Base-by-base conservation (phyloP, 306 rosid species). In the Quercus aquifolioides region DNA sequence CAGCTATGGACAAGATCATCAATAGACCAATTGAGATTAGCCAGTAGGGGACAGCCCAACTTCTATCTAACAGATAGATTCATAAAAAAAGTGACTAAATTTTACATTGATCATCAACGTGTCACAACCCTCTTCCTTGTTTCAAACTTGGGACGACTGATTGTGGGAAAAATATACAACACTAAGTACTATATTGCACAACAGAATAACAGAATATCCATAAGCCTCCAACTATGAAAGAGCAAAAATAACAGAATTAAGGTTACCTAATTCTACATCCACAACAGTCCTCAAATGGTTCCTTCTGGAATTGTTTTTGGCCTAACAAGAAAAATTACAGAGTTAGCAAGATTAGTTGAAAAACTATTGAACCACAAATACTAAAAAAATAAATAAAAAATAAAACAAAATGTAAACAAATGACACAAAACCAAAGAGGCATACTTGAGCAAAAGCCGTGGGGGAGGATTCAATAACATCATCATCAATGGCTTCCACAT, bases 401-500 rank as follows among this genome's bases (percentile, higher is more conserved):
- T 8, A 38, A 38, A 8, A 5, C 71, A 69, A 73, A 74, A 78
- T 52, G 73, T 56, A 73, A 21, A 71, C 58, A 17, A 8, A 41
- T 3, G 10, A 5, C 5, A 52, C 4, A 58, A 26, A 71, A 30
- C 12, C 64, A 6, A 25, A 57, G 67, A 74, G 57, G 76, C 72
- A 72, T 85, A 90, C 99, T 86, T 93, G 93, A 12, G 92, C 92
- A 88, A 95, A 89, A 76, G 98, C 99, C 79, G 86, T 88, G 2
- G 96, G 93, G 19, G 89, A 81, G 57, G 97, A 90, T 87, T 87
- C 95, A 76, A 91, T 54, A 76, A 91, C 93, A 88, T 94, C 99
- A 52, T 92, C 99, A 64, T 95, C 99, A 76, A 89, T 82, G 83
- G 92, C 96, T 76, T 93, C 99, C 74, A 95, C 90, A 80, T 95